Evolutionary conservation across 202 grass and related monocot genomes (phyloP).

Genomic region (Schoenoplectus triqueter): DNA sequence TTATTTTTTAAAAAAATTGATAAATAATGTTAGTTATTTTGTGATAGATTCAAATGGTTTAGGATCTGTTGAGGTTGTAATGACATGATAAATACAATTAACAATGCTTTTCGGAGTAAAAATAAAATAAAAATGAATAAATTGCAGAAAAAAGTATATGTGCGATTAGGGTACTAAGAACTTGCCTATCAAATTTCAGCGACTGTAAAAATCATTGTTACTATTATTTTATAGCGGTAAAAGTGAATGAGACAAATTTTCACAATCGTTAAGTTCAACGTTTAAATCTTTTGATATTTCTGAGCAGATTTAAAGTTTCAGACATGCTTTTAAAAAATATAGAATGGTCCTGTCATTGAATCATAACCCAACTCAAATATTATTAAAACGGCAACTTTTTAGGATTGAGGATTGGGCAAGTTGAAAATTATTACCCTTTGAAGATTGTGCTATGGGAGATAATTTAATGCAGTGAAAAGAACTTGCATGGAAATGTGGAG

Average conservation of each 20-base stretch:
- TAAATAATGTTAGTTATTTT: background rate
- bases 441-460: background rate
- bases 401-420: background rate
- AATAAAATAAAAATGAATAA: background rate
- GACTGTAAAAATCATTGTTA: background rate
- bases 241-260: constrained; percentile 26
- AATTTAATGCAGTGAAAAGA: constrained; percentile 15
- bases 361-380: constrained; percentile 13
- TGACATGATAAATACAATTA: background rate
- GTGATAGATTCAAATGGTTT: background rate
- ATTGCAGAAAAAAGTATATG: background rate
- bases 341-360: background rate
- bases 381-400: background rate
- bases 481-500: background rate
- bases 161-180: background rate
- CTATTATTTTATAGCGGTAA: background rate
- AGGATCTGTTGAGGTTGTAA: background rate
- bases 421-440: background rate
- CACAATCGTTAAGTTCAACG: background rate
- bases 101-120: background rate
- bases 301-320: constrained; percentile 5
- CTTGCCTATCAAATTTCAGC: background rate
- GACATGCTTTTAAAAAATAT: background rate
- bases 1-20: background rate
- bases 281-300: background rate